Percentiles rank a stretch among this genome's conserved stretches.
These are phyloP conservation scores for Sporothrix mexicana DNA, from an alignment of 2,329 filamentous ascomycete species.

Conservation along the genomic window DNA sequence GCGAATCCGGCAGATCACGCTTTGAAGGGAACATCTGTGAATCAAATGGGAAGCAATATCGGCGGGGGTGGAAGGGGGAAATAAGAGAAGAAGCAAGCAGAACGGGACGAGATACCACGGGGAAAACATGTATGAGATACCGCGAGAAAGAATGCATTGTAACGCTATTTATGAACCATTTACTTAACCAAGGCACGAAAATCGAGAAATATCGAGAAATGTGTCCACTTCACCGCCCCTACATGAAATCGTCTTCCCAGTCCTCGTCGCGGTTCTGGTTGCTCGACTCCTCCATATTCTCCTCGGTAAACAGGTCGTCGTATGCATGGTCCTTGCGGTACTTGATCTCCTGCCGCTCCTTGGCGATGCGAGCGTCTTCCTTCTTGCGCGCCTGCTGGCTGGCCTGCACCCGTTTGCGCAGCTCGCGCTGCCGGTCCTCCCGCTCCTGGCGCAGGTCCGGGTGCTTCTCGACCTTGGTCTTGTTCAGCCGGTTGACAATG, in stretches of 20 bases:
- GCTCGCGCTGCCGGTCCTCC: conserved; percentile 73
- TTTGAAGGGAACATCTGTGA: conserved; percentile 62
- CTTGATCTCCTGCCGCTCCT: conserved; percentile 86
- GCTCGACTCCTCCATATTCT: conserved; percentile 75
- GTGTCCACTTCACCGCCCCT: conserved; percentile 38
- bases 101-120: too few species aligned
- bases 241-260: conserved; percentile 95
- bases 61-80: conserved; percentile 48
- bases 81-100: not conserved
- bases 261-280: conserved; percentile 82
- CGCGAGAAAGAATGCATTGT: conserved; percentile 4
- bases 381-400: conserved; percentile 70
- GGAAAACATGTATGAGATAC: not conserved
- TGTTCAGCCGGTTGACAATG: conserved; percentile 97
- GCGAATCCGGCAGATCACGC: conserved; percentile 89
- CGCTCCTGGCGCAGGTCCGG: conserved; percentile 84
- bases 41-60: conserved; percentile 62
- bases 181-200: too few species aligned
- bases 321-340: conserved; percentile 98
- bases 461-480: conserved; percentile 88
- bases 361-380: conserved; percentile 72
- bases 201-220: too few species aligned
- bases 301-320: conserved; percentile 86
- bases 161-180: conserved; percentile 15
- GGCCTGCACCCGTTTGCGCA: conserved; percentile 74